Conservation (phyloP, 2,329 filamentous ascomycete species). For the Hawksworthiomyces lignivorus region DNA sequence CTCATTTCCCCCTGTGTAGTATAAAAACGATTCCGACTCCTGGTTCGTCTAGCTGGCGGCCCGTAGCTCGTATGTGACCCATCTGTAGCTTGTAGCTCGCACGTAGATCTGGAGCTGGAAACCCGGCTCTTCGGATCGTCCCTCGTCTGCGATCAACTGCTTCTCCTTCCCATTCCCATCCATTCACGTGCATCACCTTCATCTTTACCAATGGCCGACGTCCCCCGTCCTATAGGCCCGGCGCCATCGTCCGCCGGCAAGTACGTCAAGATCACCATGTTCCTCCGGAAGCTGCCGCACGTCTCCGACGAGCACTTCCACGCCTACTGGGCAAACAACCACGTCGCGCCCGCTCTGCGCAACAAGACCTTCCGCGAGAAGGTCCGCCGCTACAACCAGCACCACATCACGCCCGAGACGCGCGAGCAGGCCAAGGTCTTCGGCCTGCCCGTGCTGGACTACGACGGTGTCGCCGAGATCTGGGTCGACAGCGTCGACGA, state of each 20-base stretch:
- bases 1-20: no score
- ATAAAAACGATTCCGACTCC: no score
- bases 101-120: no score
- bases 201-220: no score
- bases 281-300: constrained; percentile 21
- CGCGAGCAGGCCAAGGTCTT: constrained; percentile 1
- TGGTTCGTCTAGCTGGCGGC: no score
- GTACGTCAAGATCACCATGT: constrained; percentile 20
- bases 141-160: no score
- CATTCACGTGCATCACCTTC: not conserved
- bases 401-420: constrained; percentile 11
- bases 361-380: constrained; percentile 18
- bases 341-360: constrained; percentile 18
- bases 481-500: constrained; percentile 14
- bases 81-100: no score
- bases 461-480: constrained; percentile 13
- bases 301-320: constrained; percentile 23
- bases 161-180: not conserved
- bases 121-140: no score
- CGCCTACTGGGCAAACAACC: constrained; percentile 22
- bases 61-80: no score
- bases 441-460: constrained; percentile 12
- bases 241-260: constrained; percentile 11
- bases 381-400: constrained; percentile 14
- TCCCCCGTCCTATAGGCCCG: constrained; percentile 8